Base-by-base conservation (phyloP, 139 green algal species). In the Volvox africanus region DNA sequence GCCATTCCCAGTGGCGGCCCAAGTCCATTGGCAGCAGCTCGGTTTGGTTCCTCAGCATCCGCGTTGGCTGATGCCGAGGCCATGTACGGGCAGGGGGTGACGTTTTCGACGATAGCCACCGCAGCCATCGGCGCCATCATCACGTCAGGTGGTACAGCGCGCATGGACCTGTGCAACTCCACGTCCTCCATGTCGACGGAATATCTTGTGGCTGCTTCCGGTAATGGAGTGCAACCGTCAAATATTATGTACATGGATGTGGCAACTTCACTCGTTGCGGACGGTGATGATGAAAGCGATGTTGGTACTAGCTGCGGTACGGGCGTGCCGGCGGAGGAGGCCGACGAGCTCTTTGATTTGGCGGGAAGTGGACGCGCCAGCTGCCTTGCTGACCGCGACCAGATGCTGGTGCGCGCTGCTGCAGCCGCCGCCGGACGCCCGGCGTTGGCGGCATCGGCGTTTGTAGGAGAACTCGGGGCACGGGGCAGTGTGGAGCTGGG, bases 241-340 rank as follows among this genome's bases (percentile, higher is more conserved):
- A 73, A 28, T 75, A 83, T 90, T 73, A 32, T 62, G 19, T 90
- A 82, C 36, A 61, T 90, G 50, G 86, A 90, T 44, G 86, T 90
- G 0, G 86, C 86, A 19, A 55, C 71, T 3, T 90, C 86, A 32
- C 73, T 90, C 30, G 73, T 75, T 6, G 69, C 85, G 6, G 85
- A 82, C 44, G 86, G 86, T 14, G 86, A 83, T 55, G 86, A 90
- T 36, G 86, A 90, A 22, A 83, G 86, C 85, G 69, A 82, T 0
- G 6, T 84, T 19, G 86, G 86, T 30, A 90, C 50, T 22, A 90
- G 86, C 69, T 90, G 86, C 86, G 35, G 86, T 55, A 90, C 86
- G 13, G 55, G 30, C 50, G 86, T 68, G 18, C 26, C 19, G 26
- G 44, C 44, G 44, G 86, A 90, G 86, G 86, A 90, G 37, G 73